Percentiles rank a stretch among this genome's conserved stretches.
These are phyloP conservation scores for Serendipita sp. DNA, from an alignment of 768 basidiomycete genomes.

Conservation along the genomic window DNA sequence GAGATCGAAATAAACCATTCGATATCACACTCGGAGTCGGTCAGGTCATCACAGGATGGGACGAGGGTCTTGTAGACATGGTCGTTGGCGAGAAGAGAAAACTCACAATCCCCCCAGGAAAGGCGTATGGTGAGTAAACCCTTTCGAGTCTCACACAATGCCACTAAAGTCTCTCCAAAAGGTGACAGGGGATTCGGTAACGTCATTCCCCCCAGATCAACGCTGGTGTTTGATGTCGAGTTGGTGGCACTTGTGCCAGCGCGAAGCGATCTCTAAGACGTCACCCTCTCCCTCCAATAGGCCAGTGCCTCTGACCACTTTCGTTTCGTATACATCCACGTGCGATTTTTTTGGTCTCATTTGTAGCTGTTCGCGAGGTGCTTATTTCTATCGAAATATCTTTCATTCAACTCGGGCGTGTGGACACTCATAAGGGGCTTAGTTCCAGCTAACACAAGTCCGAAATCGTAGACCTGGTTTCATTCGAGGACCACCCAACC, in stretches of 20 bases:
- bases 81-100: conserved; percentile 77
- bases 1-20: conserved; percentile 58
- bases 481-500: too few species aligned
- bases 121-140: conserved; percentile 61
- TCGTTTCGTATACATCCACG: not conserved
- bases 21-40: conserved; percentile 63
- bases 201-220: conserved; percentile 63
- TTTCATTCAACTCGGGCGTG: not conserved
- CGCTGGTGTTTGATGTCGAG: conserved; percentile 77
- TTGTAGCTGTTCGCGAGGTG: not conserved
- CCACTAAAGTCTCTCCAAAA: conserved; percentile 15
- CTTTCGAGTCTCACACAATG: not conserved
- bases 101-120: conserved; percentile 62
- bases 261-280: not conserved
- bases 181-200: conserved; percentile 59
- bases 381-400: not conserved
- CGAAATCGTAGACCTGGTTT: too few species aligned
- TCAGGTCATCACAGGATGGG: conserved; percentile 78
- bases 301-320: not conserved
- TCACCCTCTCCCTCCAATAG: not conserved
- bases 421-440: not conserved
- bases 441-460: not conserved
- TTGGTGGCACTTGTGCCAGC: conserved; percentile 38
- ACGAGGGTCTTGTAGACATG: conserved; percentile 63
- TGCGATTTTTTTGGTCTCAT: not conserved